Conservation (phyloP, 345 rosid genomes). For the Dipteronia dyeriana region DNA sequence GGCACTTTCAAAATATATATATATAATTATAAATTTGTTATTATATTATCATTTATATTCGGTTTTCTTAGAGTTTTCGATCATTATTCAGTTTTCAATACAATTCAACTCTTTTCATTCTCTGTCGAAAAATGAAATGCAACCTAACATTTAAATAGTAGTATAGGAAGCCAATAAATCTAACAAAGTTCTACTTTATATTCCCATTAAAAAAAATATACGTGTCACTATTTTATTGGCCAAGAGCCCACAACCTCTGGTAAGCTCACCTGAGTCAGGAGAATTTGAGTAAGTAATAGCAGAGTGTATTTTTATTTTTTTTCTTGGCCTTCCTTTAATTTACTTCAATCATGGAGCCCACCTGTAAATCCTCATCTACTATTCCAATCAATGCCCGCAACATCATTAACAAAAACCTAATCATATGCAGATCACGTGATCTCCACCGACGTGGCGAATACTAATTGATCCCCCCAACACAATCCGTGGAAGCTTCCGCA, state of each 20-base stretch:
- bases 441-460: constrained; percentile 11
- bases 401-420: not conserved
- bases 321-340: not conserved
- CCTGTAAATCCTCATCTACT: not conserved
- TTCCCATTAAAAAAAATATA: too few relatives aligned
- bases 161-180: too few relatives aligned
- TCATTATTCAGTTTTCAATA: too few relatives aligned
- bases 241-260: not conserved
- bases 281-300: not conserved
- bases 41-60: too few relatives aligned
- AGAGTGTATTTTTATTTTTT: too few relatives aligned
- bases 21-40: too few relatives aligned
- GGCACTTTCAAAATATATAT: too few relatives aligned
- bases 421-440: not conserved
- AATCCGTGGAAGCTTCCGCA: constrained; percentile 12
- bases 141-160: too few relatives aligned
- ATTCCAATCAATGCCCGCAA: constrained; percentile 13
- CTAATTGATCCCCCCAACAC: not conserved
- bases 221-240: not conserved
- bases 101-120: too few relatives aligned
- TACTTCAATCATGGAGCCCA: constrained; percentile 2
- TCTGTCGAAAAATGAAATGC: too few relatives aligned
- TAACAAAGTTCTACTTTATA: too few relatives aligned
- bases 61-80: too few relatives aligned
- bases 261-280: not conserved